These are phyloP conservation scores for Poa pratensis DNA, from an alignment of 176 grass and related monocot species.

Conservation along the genomic window DNA sequence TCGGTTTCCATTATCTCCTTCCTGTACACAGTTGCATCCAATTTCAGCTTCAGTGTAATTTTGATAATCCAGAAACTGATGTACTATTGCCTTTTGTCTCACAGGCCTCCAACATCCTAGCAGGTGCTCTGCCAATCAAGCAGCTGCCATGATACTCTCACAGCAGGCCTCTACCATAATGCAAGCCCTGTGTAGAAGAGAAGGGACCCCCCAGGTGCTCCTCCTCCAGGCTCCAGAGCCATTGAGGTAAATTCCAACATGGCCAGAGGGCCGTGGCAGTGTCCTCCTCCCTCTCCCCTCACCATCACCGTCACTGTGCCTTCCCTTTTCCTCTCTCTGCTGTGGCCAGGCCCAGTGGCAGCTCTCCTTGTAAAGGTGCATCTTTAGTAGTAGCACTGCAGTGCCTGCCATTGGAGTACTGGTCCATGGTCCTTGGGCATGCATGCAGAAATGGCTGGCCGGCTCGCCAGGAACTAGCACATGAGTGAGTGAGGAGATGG, in stretches of 20 bases:
- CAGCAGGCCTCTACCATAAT: background rate
- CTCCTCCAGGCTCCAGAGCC: conserved; percentile 5
- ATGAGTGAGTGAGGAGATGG: conserved; percentile 26
- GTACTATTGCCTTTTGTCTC: conserved; percentile 7
- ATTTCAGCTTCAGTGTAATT: conserved; percentile 8
- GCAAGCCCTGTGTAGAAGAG: conserved; percentile 7
- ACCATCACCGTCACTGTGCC: conserved; percentile 33
- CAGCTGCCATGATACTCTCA: conserved; percentile 18
- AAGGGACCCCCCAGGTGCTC: conserved; percentile 9
- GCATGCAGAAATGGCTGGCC: conserved; percentile 17
- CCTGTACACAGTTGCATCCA: background rate
- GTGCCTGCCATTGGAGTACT: conserved; percentile 9
- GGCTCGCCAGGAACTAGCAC: background rate
- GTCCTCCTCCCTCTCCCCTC: conserved; percentile 35
- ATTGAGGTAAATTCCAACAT: conserved; percentile 32
- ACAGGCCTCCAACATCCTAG: conserved; percentile 7
- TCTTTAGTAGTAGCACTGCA: conserved; percentile 1
- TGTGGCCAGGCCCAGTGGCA: background rate
- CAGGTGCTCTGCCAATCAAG: conserved; percentile 34
- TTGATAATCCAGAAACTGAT: conserved; percentile 20
- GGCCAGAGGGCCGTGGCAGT: conserved; percentile 10
- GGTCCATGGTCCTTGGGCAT: conserved; percentile 4
- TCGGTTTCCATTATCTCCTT: conserved; percentile 4
- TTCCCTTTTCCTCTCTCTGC: background rate
- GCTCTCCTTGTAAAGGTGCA: conserved; percentile 23